Evolutionary conservation across 768 basidiomycete genomes (phyloP), one percentile per base, ranked within the genome.

Genomic region (Ramaria sp.): DNA sequence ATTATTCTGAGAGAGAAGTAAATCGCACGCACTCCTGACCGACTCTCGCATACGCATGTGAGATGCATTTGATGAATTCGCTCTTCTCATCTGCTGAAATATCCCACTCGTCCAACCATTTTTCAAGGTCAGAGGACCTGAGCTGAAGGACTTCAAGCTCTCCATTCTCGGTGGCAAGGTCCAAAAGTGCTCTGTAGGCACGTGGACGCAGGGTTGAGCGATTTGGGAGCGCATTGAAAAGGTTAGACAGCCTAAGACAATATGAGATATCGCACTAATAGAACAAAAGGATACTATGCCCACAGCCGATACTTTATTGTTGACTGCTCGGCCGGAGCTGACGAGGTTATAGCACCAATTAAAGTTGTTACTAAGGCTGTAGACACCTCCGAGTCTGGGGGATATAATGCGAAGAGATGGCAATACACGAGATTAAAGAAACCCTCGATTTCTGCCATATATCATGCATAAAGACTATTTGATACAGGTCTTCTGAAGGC

Each of bases 391-490:
- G 80, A 75, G 54, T 78, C 74, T 45, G 69, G 57, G 6, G 78
- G 67, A 67, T 78, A 83, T 24, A 86, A 69, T 9, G 75, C 67
- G 59, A 86, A 75, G 37, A 89, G 63, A 69, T 90, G 86, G 2
- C 88, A 77, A 62, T 78, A 84, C 41, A 91, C 64, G 32, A 91
- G 74, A 67, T 90, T 90, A 74, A 89, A 91, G 67, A 90, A 91
- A 18, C 89, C 89, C 69, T 91, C 88, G 58, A 82, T 81, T 69
- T 92, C 85, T 87, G 64, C 22, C 45, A 6, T 41, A 20, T 30
- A 38, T 62, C 5, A 62, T 22, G 10, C 42, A 16, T 0, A 44
- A n/a, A 16, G 48, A 32, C 45, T 5, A 24, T 45, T 24, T 8
- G 50, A 51, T 50, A 53, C 25, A 25, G 13, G 25, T 34, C n/a